Conservation (phyloP, 2,329 filamentous ascomycete species). For the Trichoderma atroviride region DNA sequence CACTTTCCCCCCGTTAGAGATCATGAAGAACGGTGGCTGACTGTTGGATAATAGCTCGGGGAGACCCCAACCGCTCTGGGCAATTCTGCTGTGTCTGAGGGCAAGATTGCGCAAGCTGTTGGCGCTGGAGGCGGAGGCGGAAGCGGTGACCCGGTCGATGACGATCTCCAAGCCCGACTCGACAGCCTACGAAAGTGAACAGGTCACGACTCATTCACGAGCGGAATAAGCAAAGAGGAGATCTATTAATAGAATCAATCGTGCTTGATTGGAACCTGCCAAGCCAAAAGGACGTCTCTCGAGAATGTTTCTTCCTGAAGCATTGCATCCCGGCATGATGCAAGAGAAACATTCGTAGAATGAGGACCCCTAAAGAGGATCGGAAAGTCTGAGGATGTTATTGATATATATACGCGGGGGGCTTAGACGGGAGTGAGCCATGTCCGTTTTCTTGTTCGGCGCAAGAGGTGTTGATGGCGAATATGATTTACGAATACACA, state of each 20-base stretch:
- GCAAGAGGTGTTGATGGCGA: constrained; percentile 19
- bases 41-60: constrained; percentile 65
- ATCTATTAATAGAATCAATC: neutral
- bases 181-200: constrained; percentile 74
- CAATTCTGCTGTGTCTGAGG: constrained; percentile 70
- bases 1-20: neutral
- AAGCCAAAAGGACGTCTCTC: neutral
- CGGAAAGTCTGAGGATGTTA: neutral
- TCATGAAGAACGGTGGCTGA: neutral
- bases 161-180: constrained; percentile 90
- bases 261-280: neutral
- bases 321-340: neutral
- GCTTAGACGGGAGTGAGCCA: constrained; percentile 6
- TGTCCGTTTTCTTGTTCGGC: constrained; percentile 9
- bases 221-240: neutral
- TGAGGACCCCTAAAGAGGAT: neutral
- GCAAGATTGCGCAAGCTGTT: constrained; percentile 82
- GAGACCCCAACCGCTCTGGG: constrained; percentile 88
- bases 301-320: constrained; percentile 1
- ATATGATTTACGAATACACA: constrained; percentile 21
- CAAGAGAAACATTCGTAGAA: neutral
- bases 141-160: constrained; percentile 68
- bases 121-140: constrained; percentile 55
- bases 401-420: neutral
- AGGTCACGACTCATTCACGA: neutral